Percentiles rank a stretch among this genome's conserved stretches.
Conservation (phyloP, 768 basidiomycete genomes). For the Inosperma sp. region DNA sequence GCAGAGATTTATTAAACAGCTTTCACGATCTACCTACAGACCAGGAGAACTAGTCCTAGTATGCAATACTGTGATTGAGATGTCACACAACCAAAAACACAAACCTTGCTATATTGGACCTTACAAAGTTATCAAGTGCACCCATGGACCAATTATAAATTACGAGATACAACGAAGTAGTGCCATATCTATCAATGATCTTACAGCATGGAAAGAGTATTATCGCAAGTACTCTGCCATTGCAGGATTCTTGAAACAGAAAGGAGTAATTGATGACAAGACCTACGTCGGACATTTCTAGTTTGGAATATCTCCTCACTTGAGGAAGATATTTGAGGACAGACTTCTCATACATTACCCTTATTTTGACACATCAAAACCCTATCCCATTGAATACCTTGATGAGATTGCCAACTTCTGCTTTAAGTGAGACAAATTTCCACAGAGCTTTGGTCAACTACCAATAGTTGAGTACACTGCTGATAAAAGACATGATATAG, state of each 20-base stretch:
- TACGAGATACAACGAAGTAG: no score
- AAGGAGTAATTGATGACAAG: background rate
- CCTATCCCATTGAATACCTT: no score
- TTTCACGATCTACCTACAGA: background rate
- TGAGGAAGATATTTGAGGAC: background rate
- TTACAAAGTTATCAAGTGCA: constrained; percentile 26
- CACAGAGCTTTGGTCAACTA: no score
- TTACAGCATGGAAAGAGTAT: background rate
- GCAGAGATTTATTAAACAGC: no score
- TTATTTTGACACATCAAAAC: no score
- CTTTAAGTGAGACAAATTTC: no score
- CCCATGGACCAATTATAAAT: constrained; percentile 23
- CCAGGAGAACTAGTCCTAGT: background rate
- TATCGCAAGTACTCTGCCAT: background rate
- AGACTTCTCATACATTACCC: no score
- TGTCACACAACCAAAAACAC: no score
- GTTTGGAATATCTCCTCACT: background rate
- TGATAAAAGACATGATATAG: no score
- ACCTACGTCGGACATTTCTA: background rate
- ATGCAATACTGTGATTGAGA: background rate
- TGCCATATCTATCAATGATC: background rate
- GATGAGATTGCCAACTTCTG: no score
- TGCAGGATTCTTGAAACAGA: background rate
- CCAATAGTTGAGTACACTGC: no score
- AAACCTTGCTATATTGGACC: no score